Conservation (phyloP, 441 rosid species). For the Raphanus hybrid region DNA sequence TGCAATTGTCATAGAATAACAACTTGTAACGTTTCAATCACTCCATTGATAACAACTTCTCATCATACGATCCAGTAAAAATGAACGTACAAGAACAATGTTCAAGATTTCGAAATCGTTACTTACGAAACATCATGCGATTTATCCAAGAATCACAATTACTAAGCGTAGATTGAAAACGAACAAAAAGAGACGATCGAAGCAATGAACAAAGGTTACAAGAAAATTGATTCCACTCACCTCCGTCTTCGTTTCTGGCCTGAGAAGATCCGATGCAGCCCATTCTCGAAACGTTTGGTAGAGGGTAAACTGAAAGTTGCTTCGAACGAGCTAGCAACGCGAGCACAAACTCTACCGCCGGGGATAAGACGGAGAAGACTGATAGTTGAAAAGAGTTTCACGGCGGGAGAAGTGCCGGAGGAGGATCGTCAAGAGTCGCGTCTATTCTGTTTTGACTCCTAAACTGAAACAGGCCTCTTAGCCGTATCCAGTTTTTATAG, state of each 20-base stretch:
- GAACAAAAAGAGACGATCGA: background rate
- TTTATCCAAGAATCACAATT: background rate
- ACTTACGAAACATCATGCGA: background rate
- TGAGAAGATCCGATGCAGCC: conserved; percentile 55
- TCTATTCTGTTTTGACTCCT: conserved; percentile 23
- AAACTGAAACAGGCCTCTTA: background rate
- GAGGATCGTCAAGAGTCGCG: conserved; percentile 22
- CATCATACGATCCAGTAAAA: background rate
- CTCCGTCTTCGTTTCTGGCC: conserved; percentile 40
- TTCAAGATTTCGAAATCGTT: background rate
- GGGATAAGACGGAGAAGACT: background rate
- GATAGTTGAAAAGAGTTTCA: background rate
- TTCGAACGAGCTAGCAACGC: background rate
- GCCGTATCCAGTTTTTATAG: background rate
- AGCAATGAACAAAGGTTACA: background rate
- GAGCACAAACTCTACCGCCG: background rate
- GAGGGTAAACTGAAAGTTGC: background rate
- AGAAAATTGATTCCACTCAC: conserved; percentile 21
- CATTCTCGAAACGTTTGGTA: conserved; percentile 36
- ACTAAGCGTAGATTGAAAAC: background rate
- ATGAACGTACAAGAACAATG: background rate
- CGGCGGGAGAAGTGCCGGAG: conserved; percentile 21
- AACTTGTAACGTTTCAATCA: background rate
- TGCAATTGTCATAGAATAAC: background rate
- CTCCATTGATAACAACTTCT: background rate